Evolutionary conservation across 345 rosid species (phyloP).

Genomic region (Mallotus nudiflorus): DNA sequence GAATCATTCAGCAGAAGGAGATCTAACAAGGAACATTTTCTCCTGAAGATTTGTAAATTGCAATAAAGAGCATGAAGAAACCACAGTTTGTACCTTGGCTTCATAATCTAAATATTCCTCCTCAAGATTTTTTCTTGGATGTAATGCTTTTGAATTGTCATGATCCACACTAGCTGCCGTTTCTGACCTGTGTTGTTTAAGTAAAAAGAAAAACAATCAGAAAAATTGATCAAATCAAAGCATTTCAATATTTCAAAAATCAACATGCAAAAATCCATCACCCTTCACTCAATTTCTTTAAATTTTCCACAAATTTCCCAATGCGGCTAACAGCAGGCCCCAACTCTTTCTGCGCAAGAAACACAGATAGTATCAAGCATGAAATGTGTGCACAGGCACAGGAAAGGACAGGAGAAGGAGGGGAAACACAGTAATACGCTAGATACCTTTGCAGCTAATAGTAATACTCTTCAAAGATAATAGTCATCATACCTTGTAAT

Average conservation of each 20-base stretch:
- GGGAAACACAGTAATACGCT: background rate
- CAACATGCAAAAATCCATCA: constrained; percentile 33
- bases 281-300: constrained; percentile 72
- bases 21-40: background rate
- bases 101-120: constrained; percentile 88
- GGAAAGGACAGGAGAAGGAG: background rate
- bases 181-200: constrained; percentile 53
- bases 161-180: constrained; percentile 38
- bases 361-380: constrained; percentile 5
- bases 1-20: background rate
- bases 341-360: constrained; percentile 67
- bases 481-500: constrained; percentile 63
- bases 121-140: constrained; percentile 84
- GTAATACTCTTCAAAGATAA: background rate
- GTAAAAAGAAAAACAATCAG: constrained; percentile 12
- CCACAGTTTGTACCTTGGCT: constrained; percentile 56
- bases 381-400: background rate
- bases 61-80: constrained; percentile 2
- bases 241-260: constrained; percentile 6
- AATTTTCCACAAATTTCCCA: constrained; percentile 80
- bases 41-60: background rate
- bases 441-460: background rate
- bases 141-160: constrained; percentile 50
- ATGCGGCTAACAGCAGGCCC: constrained; percentile 69
- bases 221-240: constrained; percentile 17